Conservation (phyloP, 192 early-diverging fungal species). For the Gryganskiella cystojenkinii region DNA sequence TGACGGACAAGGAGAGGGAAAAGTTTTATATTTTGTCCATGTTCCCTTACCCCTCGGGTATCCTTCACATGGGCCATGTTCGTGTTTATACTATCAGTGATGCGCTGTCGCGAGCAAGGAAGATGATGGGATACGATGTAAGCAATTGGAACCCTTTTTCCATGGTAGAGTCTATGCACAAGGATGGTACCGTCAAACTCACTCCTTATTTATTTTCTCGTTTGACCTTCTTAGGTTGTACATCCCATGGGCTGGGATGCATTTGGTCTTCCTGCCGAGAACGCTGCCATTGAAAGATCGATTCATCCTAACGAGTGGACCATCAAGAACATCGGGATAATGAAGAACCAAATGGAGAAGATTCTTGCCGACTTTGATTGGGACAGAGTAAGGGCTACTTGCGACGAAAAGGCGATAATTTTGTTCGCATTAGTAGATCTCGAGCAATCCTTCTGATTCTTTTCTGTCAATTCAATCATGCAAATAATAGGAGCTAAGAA, state of each 20-base stretch:
- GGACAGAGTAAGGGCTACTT: conserved; percentile 76
- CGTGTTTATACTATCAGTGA: conserved; percentile 97
- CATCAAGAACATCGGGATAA: conserved; percentile 76
- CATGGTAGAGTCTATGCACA: background rate
- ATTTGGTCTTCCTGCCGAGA: conserved; percentile 98
- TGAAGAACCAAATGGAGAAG: conserved; percentile 83
- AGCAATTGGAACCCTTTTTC: background rate
- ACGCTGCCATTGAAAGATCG: conserved; percentile 89
- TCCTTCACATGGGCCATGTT: conserved; percentile 95
- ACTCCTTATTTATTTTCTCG: background rate
- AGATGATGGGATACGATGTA: conserved; percentile 80
- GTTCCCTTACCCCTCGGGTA: conserved; percentile 97
- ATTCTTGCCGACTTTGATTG: conserved; percentile 92
- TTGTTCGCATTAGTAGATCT: background rate
- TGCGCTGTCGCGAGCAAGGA: conserved; percentile 79
- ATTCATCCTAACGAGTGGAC: conserved; percentile 90
- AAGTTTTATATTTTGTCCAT: conserved; percentile 90
- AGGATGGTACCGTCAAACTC: background rate
- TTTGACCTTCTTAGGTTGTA: conserved; percentile 70
- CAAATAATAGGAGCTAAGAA: conserved; percentile 85
- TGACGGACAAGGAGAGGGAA: conserved; percentile 38
- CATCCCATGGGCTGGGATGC: conserved; percentile 99
- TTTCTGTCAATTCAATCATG: too few species aligned
- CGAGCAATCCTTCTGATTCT: too few species aligned
- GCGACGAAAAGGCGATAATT: background rate